Evolutionary conservation across 768 basidiomycete species (phyloP).

Genomic region (Russula emetica): DNA sequence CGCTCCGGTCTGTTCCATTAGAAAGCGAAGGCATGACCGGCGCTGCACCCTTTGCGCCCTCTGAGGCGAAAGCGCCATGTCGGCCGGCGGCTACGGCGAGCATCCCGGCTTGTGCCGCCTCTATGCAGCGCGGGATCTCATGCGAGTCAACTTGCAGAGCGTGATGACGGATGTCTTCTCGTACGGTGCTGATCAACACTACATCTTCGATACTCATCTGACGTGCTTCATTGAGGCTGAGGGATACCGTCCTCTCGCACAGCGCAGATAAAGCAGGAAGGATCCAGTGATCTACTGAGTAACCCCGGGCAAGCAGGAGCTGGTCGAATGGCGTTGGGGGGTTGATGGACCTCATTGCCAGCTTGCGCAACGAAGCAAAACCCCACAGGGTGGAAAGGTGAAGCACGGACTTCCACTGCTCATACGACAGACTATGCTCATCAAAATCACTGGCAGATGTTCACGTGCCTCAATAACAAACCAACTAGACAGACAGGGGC

Average conservation of each 20-base stretch:
- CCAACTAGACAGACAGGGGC: neutral
- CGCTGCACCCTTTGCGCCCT: neutral
- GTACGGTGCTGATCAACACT: constrained; percentile 19
- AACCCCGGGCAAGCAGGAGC: constrained; percentile 22
- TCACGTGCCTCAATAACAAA: neutral
- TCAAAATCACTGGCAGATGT: constrained; percentile 17
- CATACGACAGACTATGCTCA: constrained; percentile 16
- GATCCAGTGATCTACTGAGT: constrained; percentile 23
- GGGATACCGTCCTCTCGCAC: constrained; percentile 20
- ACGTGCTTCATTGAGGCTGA: constrained; percentile 21
- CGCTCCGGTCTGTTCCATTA: constrained; percentile 3
- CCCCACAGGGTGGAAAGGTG: constrained; percentile 27
- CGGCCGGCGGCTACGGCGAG: neutral
- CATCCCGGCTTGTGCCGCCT: constrained; percentile 17
- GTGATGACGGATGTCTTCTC: constrained; percentile 24
- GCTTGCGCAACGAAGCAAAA: constrained; percentile 26
- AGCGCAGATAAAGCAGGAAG: constrained; percentile 19
- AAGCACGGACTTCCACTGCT: constrained; percentile 28
- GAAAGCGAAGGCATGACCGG: neutral
- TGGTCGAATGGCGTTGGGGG: constrained; percentile 27
- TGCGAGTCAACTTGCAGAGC: constrained; percentile 8
- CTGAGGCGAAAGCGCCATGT: neutral
- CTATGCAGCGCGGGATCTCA: constrained; percentile 14
- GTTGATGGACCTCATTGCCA: constrained; percentile 21
- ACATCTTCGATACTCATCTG: constrained; percentile 24